Percentiles rank a stretch among this genome's conserved stretches.
Evolutionary conservation across 2,329 filamentous ascomycete species (phyloP).

Genomic region (Fusarium hostae): DNA sequence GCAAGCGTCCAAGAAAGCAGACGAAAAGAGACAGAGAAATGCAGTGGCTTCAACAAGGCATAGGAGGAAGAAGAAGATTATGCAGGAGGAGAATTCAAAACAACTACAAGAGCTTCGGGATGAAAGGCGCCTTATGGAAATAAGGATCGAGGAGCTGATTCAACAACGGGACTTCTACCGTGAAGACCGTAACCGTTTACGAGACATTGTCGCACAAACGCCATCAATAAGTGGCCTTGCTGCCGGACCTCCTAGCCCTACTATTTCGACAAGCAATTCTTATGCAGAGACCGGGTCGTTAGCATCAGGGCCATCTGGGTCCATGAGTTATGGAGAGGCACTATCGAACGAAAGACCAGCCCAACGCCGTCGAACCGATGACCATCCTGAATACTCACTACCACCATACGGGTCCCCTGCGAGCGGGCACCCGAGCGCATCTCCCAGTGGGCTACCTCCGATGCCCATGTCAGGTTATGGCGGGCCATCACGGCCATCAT

Average conservation of each 20-base stretch:
- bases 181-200: constrained; percentile 76
- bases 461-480: constrained; percentile 54
- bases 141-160: constrained; percentile 58
- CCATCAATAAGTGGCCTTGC: constrained; percentile 66
- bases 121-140: constrained; percentile 72
- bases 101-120: constrained; percentile 76
- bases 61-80: constrained; percentile 82
- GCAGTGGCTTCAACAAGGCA: constrained; percentile 88
- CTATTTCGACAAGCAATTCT: constrained; percentile 50
- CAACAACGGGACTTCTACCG: constrained; percentile 75
- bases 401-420: constrained; percentile 52
- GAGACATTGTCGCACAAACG: constrained; percentile 71
- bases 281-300: constrained; percentile 54
- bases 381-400: constrained; percentile 56
- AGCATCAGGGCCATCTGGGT: constrained; percentile 41
- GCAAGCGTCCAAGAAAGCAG: constrained; percentile 82
- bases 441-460: constrained; percentile 54
- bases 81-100: constrained; percentile 77
- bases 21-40: constrained; percentile 87
- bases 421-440: constrained; percentile 44
- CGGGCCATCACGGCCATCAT: constrained; percentile 51
- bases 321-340: constrained; percentile 54
- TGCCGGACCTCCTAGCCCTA: constrained; percentile 64
- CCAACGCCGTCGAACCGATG: constrained; percentile 60
- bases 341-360: constrained; percentile 58